Evolutionary conservation across 2,329 filamentous ascomycete genomes (phyloP), one percentile per base, ranked within the genome.

Genomic region (Colletotrichum tanaceti): DNA sequence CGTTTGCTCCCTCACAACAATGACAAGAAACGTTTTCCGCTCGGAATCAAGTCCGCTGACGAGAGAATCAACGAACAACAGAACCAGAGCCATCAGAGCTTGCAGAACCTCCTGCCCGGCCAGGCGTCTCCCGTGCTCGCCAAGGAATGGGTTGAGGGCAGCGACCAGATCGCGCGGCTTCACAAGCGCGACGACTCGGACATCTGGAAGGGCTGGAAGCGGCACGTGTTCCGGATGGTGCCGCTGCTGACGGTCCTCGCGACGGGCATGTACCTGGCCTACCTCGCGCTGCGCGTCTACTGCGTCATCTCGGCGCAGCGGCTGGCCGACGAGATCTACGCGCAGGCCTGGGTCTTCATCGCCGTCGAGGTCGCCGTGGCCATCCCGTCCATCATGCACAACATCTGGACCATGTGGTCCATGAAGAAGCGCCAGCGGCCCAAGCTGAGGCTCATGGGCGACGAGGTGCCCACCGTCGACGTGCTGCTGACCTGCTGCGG

Each of bases 401-500:
- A 87, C 72, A 78, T 82, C 44, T 88, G 85, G 85, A 87, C 85
- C 1, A 84, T 89, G 81, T 82, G 83, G 78, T 83, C 85, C 0
- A 76, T 88, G 71, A 87, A 87, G 77, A 84, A 83, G 77, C 79
- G 87, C 28, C 79, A 80, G 18, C 79, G 86, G 28, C 85, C 86
- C 1, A 85, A 86, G 80, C 76, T 89, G 71, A 77, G 86, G 32
- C 75, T 88, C n/a, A 64, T 52, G 43, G 84, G 84, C 16, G 78
- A 81, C 13, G 77, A 83, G 2, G 81, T 84, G 4, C 85, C 87
- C 0, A 84, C 85, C 1, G 85, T 89, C 4, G 87, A 89, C 71
- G 79, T 87, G 2, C 82, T 89, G 55, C 75, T 89, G 5, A 86
- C 87, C 1, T 87, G 84, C 76, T 89, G 87, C 67, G 84, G 84